Base-by-base conservation (phyloP, 176 grass and related monocot genomes). In the Alloteropsis semialata region DNA sequence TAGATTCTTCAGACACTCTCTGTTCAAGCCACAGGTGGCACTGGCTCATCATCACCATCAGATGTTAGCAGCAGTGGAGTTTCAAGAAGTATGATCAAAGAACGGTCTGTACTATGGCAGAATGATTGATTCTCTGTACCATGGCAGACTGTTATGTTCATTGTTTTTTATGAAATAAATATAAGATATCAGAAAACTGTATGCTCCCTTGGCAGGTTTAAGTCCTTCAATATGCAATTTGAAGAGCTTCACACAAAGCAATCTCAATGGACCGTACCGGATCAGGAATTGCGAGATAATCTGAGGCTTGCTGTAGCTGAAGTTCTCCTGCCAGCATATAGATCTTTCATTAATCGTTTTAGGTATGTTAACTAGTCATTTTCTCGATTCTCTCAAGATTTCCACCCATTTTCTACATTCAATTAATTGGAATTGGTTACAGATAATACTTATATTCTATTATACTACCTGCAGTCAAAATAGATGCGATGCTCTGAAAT, bases 1-100 rank as follows among this genome's bases (percentile, higher is more conserved):
- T 76, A 99, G 93, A 91, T 95, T 88, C 61, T 93, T 72, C 87
- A 99, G 65, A 93, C 81, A 50, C 91, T 93, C 73, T 87, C 91
- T 6, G 65, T 91, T 83, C 84, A 91, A 88, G 87, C 68, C 76
- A 42, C 27, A 14, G 83, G 65, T 78, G 70, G 76, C 50, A 78
- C 69, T 61, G 62, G 89, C 79, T 82, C 81, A 51, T 85, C 90
- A 48, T 17, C 83, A 53, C 81, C 61, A 80, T 71, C 68, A 21
- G 91, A 94, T 32, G 74, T 69, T 91, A 87, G 66, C 61, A 91
- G 33, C 50, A 98, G 72, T 50, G 92, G 90, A 83, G 82, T 92
- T 83, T 94, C 89, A 65, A 79, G 60, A 48, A 34, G 29, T 78
- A 64, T 50, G 41, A 81, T 94, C 63, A 94, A 94, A 84, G 89